Base-by-base conservation (phyloP, 1,284 basidiomycete genomes). In the Leccinum insolens region DNA sequence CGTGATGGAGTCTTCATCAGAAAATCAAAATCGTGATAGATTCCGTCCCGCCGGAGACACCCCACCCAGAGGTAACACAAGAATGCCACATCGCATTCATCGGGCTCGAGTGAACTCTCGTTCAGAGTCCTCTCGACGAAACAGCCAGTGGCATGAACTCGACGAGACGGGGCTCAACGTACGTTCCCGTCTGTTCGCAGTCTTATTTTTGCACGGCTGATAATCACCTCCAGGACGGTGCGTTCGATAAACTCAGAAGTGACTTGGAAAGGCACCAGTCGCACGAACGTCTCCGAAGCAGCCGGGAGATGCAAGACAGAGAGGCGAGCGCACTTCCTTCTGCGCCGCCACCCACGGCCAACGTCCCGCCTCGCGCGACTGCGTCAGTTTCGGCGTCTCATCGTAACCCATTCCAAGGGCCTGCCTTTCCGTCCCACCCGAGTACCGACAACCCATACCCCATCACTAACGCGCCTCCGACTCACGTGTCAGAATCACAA, bases 171-270 rank as follows among this genome's bases (percentile, higher is more conserved):
- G 79, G 1, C 67, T 81, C 20, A 78, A 85, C 65, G 84, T 85
- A 69, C 60, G 84, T 80, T 61, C 17, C 62, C 46, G 12, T 58
- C 7, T 62, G 22, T 60, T 17, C 22, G 59, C 55, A 64, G 20
- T 28, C 57, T 31, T 7, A 2, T 64, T 64, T 22, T 14, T 2
- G 5, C 15, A 17, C 7, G 15, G 25, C 68, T 71, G 65, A 75
- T 22, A 41, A 31, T 5, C 1, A 25, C 62, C 9, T n/a, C 6
- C 68, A 89, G 88, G 83, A 85, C 3, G 74, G 79, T 59, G 82
- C 85, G 2, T 88, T 89, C 64, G 79, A 83, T 67, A 83, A 78
- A 8, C 82, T 89, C 17, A 83, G 80, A 9, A 73, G 75, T 64
- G 84, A 83, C 3, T 76, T 85, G 34, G 82, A 83, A 67, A 78